Evolutionary conservation across 352 stramenopile species (phyloP), one percentile per base, ranked within the genome.

Genomic region (Globisporangium splendens): DNA sequence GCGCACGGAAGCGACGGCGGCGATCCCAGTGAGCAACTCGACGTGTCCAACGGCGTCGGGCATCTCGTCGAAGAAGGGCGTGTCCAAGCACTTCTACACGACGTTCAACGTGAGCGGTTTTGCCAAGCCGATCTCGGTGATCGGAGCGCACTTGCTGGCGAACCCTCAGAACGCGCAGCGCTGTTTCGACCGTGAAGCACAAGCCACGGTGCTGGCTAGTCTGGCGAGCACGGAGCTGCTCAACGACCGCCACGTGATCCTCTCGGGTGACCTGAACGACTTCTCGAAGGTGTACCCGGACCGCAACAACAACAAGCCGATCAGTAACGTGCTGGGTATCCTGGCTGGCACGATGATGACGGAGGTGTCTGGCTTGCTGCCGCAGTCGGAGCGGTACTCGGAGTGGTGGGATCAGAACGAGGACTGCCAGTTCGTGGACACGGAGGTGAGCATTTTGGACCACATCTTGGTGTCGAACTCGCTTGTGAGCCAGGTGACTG

Each of bases 11-110:
- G 49, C 52, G 10, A 68, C 63, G 13, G 69, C 63, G 1, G 61
- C 51, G 18, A 72, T 82, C 24, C 77, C 81, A 5, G 70, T 89
- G n/a, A 71, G 64, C 24, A 73, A 73, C 41, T 87, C 77, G 24
- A 81, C 61, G 46, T 91, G 81, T 43, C 74, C 76, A 3, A 68
- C 61, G 4, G 65, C 65, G 22, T 70, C 66, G 22, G 72, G 65
- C 24, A 73, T 72, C 59, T 70, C 73, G 12, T 65, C 54, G 31
- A 69, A 70, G 4, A 87, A 85, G 63, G 69, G 65, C 8, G 75
- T 88, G 33, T 75, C 75, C 55, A 90, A 90, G 68, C 71, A 90
- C 66, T 83, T 88, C 47, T 85, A 82, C 69, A 80, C 80, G 48
- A 82, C 73, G 8, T 85, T 90, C 69, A 80, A 88, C 44, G 69